Evolutionary conservation across 1,139 yeast genomes (phyloP).

Genomic region (Hansenula anomala): DNA sequence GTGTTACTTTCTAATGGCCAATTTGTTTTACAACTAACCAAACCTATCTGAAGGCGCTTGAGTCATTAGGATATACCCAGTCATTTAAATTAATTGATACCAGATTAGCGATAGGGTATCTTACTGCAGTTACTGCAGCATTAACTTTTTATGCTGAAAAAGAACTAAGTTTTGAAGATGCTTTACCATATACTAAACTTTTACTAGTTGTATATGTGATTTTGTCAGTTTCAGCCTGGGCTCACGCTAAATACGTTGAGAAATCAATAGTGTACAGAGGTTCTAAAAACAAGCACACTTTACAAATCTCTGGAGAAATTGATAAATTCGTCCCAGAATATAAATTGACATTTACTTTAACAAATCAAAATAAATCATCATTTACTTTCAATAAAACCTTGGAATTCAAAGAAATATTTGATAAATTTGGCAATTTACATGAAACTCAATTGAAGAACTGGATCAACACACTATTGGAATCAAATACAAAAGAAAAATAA

Average conservation of each 20-base stretch:
- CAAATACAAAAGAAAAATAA: conserved; percentile 8
- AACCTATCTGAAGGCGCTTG: conserved; percentile 40
- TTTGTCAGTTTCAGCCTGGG: conserved; percentile 43
- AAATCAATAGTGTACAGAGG: conserved; percentile 63
- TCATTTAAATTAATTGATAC: conserved; percentile 53
- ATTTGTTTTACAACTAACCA: too few relatives aligned
- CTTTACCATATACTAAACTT: conserved; percentile 34
- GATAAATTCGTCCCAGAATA: conserved; percentile 43
- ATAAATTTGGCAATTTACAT: conserved; percentile 21
- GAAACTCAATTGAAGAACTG: conserved; percentile 13
- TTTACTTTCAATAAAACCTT: conserved; percentile 8
- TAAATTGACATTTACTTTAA: conserved; percentile 21
- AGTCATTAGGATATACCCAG: conserved; percentile 58
- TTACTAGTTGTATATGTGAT: conserved; percentile 47
- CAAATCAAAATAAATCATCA: conserved; percentile 4
- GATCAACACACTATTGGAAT: conserved; percentile 9
- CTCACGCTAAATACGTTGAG: conserved; percentile 45
- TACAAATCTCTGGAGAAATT: conserved; percentile 24
- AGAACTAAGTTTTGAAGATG: conserved; percentile 42
- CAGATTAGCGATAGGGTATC: conserved; percentile 65
- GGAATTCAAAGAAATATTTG: conserved; percentile 18
- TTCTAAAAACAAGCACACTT: conserved; percentile 13
- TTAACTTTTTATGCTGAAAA: conserved; percentile 64
- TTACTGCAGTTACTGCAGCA: conserved; percentile 64
- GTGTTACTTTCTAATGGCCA: conserved; percentile 29